Percentiles rank a stretch among this genome's conserved stretches.
phyloP scores from a whole-genome alignment of 768 basidiomycete species.

The Myochromella boudieri region DNA sequence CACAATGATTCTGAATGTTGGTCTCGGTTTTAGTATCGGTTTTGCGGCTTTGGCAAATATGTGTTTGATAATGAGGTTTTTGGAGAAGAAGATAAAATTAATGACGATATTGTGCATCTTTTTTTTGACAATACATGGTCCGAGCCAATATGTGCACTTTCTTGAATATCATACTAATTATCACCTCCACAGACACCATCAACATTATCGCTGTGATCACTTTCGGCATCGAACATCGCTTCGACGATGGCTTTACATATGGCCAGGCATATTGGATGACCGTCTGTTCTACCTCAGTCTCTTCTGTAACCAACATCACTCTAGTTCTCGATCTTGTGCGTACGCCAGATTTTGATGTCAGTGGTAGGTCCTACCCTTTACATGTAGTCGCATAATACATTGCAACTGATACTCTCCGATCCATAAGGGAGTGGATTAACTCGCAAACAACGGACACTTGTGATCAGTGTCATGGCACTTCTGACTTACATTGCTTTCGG shows the following conservation, averaged over 20 bases:
- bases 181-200: conserved; percentile 56
- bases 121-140: conserved; percentile 71
- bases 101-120: conserved; percentile 67
- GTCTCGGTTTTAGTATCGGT: conserved; percentile 63
- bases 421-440: conserved; percentile 74
- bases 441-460: conserved; percentile 74
- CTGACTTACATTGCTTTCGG: conserved; percentile 76
- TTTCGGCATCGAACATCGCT: conserved; percentile 64
- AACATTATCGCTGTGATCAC: conserved; percentile 57
- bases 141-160: conserved; percentile 17
- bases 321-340: conserved; percentile 59
- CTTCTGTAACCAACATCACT: conserved; percentile 64
- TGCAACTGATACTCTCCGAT: not conserved
- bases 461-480: conserved; percentile 74
- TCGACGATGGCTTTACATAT: conserved; percentile 68
- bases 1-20: conserved; percentile 56
- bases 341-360: conserved; percentile 62
- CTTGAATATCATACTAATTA: conserved; percentile 3
- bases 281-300: conserved; percentile 69
- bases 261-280: conserved; percentile 77
- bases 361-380: conserved; percentile 61
- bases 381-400: too few relatives aligned
- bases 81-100: conserved; percentile 62
- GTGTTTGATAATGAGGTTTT: conserved; percentile 66
- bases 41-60: conserved; percentile 69